Evolutionary conservation across 805 yeast species (phyloP).

Genomic region (Candida sonorensis): DNA sequence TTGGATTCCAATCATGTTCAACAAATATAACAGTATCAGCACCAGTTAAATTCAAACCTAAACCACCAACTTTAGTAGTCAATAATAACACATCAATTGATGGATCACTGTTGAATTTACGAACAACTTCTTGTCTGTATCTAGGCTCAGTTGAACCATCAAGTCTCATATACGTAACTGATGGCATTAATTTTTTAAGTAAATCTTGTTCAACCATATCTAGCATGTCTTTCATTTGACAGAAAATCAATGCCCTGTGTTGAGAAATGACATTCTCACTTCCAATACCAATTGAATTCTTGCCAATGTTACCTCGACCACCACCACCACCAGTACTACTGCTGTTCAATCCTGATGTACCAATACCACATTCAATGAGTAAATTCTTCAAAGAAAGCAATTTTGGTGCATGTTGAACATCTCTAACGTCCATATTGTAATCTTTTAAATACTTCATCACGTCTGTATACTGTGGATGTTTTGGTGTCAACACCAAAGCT

Average conservation of each 20-base stretch:
- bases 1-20: conserved; percentile 99
- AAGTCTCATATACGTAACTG: conserved; percentile 87
- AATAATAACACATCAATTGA: conserved; percentile 86
- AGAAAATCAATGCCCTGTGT: conserved; percentile 91
- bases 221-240: conserved; percentile 96
- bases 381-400: conserved; percentile 73
- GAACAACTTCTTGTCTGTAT: conserved; percentile 83
- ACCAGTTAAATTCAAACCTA: conserved; percentile 93
- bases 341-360: too few relatives aligned
- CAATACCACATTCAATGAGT: conserved; percentile 89
- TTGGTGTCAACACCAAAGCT: conserved; percentile 72
- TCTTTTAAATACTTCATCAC: conserved; percentile 54
- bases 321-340: too few relatives aligned
- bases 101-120: conserved; percentile 92
- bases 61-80: conserved; percentile 98
- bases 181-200: conserved; percentile 75
- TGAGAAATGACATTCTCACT: conserved; percentile 77
- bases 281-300: conserved; percentile 27
- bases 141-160: conserved; percentile 95
- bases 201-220: conserved; percentile 93
- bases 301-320: too few relatives aligned
- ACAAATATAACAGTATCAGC: conserved; percentile 99
- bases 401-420: conserved; percentile 86
- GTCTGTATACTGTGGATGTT: conserved; percentile 74
- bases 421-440: conserved; percentile 55